Evolutionary conservation across 164 flowering plant species (phyloP).

Genomic region (Brasenia schreberi): DNA sequence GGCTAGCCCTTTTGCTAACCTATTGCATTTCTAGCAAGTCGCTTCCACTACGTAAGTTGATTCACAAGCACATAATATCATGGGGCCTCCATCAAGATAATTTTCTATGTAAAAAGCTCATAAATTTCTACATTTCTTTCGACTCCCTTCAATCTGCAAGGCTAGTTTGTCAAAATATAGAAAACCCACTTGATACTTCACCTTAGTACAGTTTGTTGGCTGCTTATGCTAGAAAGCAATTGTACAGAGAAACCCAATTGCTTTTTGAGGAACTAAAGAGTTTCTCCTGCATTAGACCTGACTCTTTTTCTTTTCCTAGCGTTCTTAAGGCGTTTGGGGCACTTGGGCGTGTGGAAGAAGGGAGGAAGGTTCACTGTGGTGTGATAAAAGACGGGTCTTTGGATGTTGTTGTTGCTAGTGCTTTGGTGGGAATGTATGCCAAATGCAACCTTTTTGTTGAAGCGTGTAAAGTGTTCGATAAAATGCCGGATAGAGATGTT

Average conservation of each 20-base stretch:
- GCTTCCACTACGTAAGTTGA: no score
- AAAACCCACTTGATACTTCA: no score
- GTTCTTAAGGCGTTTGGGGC: constrained; percentile 47
- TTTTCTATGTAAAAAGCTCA: no score
- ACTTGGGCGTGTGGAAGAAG: constrained; percentile 19
- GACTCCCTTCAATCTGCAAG: no score
- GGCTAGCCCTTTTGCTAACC: no score
- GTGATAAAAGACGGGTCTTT: constrained; percentile 32
- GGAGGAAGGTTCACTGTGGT: constrained; percentile 32
- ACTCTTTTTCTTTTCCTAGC: constrained; percentile 41
- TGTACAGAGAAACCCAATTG: constrained; percentile 34
- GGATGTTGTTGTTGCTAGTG: constrained; percentile 51
- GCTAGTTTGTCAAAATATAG: no score
- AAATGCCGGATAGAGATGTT: constrained; percentile 54
- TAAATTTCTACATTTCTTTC: no score
- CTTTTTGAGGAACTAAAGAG: constrained; percentile 22
- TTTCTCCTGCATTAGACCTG: constrained; percentile 30
- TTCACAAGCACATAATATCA: no score
- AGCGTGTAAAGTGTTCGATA: constrained; percentile 38
- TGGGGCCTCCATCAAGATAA: no score
- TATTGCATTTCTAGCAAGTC: no score
- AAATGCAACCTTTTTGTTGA: constrained; percentile 29
- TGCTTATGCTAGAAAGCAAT: constrained; percentile 32
- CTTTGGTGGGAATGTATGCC: constrained; percentile 39
- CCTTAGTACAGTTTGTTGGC: constrained; percentile 10